Evolutionary conservation across 2,329 filamentous ascomycete species (phyloP).

Genomic region (Moelleriella libera): DNA sequence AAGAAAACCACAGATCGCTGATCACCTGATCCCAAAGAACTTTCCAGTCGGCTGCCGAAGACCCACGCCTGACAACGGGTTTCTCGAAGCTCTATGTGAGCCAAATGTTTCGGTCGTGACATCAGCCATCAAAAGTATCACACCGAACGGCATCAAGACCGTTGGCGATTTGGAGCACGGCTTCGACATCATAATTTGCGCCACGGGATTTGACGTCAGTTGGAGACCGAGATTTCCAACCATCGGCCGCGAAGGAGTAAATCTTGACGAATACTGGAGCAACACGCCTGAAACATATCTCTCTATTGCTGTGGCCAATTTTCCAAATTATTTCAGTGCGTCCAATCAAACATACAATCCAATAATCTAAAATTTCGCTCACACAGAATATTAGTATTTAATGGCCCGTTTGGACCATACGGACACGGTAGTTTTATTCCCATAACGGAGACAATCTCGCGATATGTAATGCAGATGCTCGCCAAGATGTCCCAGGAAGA

Average conservation of each 20-base stretch:
- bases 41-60: no score
- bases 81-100: no score
- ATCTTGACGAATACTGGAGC: slow-evolving; percentile 6
- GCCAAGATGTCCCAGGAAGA: no score
- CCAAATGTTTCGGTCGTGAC: background rate
- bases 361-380: background rate
- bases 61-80: no score
- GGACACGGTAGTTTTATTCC: no score
- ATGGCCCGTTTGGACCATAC: background rate
- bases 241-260: slow-evolving; percentile 8
- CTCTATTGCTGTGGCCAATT: slow-evolving; percentile 9
- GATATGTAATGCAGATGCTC: no score
- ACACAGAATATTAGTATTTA: background rate
- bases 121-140: slow-evolving; percentile 11
- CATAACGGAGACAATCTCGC: no score
- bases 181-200: slow-evolving; percentile 17
- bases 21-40: no score
- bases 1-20: no score
- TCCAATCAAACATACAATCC: background rate
- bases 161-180: slow-evolving; percentile 12
- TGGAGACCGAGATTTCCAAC: slow-evolving; percentile 9
- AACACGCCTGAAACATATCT: slow-evolving; percentile 10
- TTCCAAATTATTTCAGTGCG: slow-evolving; percentile 10
- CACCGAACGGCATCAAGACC: slow-evolving; percentile 9
- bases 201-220: slow-evolving; percentile 17